Percentiles rank a stretch among this genome's conserved stretches.
Conservation (phyloP, 192 early-diverging fungal genomes). For the Mortierella alpina region DNA sequence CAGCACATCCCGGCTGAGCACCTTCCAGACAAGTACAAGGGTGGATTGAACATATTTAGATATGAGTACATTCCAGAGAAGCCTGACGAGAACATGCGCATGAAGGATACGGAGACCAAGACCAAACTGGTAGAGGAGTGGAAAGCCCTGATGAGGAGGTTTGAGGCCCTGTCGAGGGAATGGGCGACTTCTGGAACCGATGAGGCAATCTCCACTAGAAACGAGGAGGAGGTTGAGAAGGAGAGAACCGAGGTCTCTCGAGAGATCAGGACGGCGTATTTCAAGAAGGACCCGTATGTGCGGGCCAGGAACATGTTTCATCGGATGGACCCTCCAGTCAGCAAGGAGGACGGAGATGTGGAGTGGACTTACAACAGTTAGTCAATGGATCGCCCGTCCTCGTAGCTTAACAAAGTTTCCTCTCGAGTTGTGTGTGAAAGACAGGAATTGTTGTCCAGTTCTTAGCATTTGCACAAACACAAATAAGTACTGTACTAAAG, state of each 20-base stretch:
- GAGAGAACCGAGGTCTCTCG: slow-evolving; percentile 43
- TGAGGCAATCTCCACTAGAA: slow-evolving; percentile 7
- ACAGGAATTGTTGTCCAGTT: too few relatives aligned
- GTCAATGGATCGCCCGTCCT: neutral
- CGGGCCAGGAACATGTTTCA: slow-evolving; percentile 51
- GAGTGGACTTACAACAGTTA: slow-evolving; percentile 16
- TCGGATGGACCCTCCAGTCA: slow-evolving; percentile 20
- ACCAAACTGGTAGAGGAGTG: slow-evolving; percentile 29
- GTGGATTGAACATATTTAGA: slow-evolving; percentile 64
- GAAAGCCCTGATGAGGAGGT: slow-evolving; percentile 27
- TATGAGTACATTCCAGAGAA: slow-evolving; percentile 57
- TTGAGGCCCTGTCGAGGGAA: slow-evolving; percentile 57
- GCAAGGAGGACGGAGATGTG: slow-evolving; percentile 9
- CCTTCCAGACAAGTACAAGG: slow-evolving; percentile 62
- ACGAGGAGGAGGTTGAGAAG: slow-evolving; percentile 36
- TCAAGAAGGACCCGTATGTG: slow-evolving; percentile 57
- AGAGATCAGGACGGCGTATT: slow-evolving; percentile 53
- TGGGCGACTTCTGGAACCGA: slow-evolving; percentile 51
- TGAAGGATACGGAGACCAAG: slow-evolving; percentile 55
- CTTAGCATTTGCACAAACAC: too few relatives aligned
- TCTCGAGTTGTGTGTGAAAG: too few relatives aligned
- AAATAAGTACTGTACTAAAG: too few relatives aligned
- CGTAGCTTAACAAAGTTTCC: neutral
- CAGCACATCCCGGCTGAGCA: slow-evolving; percentile 68
- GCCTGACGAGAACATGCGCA: slow-evolving; percentile 40